phyloP scores from a whole-genome alignment of 2,329 filamentous ascomycete genomes.

The Cytospora schulzeri region DNA sequence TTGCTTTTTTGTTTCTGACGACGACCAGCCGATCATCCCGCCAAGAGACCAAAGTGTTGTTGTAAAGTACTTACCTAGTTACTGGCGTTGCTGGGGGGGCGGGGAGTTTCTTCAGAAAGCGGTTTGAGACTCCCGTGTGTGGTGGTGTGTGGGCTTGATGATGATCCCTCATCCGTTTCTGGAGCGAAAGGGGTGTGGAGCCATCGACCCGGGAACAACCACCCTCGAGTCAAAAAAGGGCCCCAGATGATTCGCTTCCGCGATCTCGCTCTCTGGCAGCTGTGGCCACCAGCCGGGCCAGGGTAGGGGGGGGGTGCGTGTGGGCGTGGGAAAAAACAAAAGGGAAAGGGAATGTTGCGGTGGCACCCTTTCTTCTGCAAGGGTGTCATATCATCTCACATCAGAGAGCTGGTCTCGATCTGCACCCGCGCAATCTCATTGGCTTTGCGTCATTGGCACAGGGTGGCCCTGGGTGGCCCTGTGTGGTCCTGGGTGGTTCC shows the following conservation, averaged over 20 bases:
- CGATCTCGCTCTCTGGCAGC: conserved; percentile 4
- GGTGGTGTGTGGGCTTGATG: neutral
- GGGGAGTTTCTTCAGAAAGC: conserved; percentile 8
- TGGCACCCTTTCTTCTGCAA: conserved; percentile 6
- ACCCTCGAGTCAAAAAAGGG: conserved; percentile 5
- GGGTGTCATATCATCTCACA: neutral
- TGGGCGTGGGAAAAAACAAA: neutral
- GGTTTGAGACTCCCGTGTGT: conserved; percentile 5
- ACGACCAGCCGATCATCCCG: neutral
- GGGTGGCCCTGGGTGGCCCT: no score
- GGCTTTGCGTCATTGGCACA: conserved; percentile 30
- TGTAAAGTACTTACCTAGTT: no score
- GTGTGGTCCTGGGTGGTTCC: no score
- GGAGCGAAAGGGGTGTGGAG: conserved; percentile 23
- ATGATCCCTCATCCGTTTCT: conserved; percentile 1
- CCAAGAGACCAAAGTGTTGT: neutral
- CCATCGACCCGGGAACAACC: conserved; percentile 2
- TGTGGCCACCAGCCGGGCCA: neutral
- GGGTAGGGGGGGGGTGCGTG: neutral
- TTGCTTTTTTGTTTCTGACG: conserved; percentile 4
- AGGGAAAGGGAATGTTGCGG: neutral
- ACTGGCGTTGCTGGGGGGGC: neutral
- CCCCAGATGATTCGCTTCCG: conserved; percentile 25
- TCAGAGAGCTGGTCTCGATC: conserved; percentile 28
- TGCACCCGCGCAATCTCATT: conserved; percentile 25